phyloP scores from a whole-genome alignment of 768 basidiomycete genomes.

The Rhodotorula sphaerocarpa region DNA sequence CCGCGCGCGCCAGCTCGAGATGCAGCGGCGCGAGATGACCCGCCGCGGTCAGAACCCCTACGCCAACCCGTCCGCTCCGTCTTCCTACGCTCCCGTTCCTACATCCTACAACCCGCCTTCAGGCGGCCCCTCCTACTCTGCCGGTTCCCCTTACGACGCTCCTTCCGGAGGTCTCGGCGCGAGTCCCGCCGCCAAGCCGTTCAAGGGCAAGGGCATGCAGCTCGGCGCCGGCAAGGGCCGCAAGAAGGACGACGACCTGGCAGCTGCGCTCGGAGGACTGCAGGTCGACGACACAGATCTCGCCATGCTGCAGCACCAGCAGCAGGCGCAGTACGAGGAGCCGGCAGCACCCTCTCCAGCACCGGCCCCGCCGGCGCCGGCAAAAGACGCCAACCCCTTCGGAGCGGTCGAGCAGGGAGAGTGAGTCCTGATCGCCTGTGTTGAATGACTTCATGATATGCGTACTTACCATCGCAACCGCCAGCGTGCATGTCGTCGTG shows the following conservation, averaged over 20 bases:
- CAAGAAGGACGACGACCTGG: slow-evolving; percentile 52
- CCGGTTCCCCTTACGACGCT: slow-evolving; percentile 9
- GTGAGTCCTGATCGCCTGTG: slow-evolving; percentile 46
- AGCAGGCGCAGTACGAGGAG: slow-evolving; percentile 33
- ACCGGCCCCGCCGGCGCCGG: slow-evolving; percentile 46
- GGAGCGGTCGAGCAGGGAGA: slow-evolving; percentile 69
- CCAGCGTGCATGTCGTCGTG: slow-evolving; percentile 77
- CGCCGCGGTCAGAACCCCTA: slow-evolving; percentile 50
- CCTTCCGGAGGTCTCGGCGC: neutral
- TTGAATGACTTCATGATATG: accelerated
- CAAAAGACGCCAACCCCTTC: slow-evolving; percentile 44
- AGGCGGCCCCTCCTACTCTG: slow-evolving; percentile 25
- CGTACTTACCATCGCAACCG: too few relatives aligned
- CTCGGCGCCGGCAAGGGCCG: slow-evolving; percentile 77
- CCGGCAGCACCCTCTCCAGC: slow-evolving; percentile 34
- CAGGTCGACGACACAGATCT: slow-evolving; percentile 35
- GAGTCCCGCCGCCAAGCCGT: slow-evolving; percentile 46
- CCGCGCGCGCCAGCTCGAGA: slow-evolving; percentile 92
- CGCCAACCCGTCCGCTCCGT: slow-evolving; percentile 30
- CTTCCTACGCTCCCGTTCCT: neutral
- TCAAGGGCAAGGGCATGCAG: slow-evolving; percentile 95
- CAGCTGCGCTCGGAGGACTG: slow-evolving; percentile 79
- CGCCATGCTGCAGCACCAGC: slow-evolving; percentile 15
- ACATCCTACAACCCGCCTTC: slow-evolving; percentile 27
- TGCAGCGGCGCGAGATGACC: slow-evolving; percentile 92